phyloP scores from a whole-genome alignment of 2,329 filamentous ascomycete species.

The Neonectria hederae region DNA sequence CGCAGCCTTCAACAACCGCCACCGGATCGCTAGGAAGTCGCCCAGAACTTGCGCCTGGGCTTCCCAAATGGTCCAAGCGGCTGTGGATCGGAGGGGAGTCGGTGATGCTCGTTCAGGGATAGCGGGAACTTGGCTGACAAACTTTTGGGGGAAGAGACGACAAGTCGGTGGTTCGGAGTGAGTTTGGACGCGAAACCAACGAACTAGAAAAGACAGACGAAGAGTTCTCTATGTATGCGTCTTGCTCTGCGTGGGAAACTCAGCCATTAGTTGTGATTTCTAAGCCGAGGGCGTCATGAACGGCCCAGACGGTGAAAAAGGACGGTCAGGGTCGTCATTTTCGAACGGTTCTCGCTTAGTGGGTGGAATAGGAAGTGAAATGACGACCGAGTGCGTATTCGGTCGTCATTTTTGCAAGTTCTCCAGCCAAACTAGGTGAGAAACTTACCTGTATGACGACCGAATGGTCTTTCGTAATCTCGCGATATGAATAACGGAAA shows the following conservation, averaged over 20 bases:
- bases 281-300: conserved; percentile 17
- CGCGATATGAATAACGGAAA: not conserved
- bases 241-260: too few relatives aligned
- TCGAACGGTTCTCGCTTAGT: not conserved
- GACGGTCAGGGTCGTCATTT: conserved; percentile 22
- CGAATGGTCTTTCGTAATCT: not conserved
- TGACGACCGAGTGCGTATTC: not conserved
- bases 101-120: conserved; percentile 18
- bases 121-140: conserved; percentile 1
- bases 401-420: not conserved
- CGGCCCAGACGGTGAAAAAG: not conserved
- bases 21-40: not conserved
- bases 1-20: not conserved
- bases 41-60: conserved; percentile 19
- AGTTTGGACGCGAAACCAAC: not conserved
- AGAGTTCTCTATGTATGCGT: not conserved
- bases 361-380: not conserved
- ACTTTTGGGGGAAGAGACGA: not conserved
- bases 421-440: not conserved
- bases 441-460: conserved; percentile 1
- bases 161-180: not conserved
- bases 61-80: conserved; percentile 11
- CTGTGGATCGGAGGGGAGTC: not conserved
- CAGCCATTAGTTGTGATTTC: not conserved
- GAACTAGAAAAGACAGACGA: not conserved